These are phyloP conservation scores for Pichiaceae sp. DNA, from an alignment of 1,139 yeast species.

Conservation along the genomic window DNA sequence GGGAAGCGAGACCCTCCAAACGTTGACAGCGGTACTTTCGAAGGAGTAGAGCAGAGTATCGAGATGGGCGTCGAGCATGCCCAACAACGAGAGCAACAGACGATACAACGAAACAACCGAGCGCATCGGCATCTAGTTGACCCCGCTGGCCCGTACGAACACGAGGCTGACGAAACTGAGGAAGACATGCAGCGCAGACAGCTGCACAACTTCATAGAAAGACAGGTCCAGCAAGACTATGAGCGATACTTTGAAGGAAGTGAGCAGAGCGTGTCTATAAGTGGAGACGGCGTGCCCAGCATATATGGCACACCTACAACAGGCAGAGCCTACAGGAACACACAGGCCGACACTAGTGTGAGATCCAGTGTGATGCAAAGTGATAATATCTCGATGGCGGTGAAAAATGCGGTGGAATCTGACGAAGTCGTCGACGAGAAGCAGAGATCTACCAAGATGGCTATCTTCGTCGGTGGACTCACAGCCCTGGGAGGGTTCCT, in stretches of 20 bases:
- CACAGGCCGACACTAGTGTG: too few species aligned
- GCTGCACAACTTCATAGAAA: not conserved
- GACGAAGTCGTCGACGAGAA: slow-evolving; percentile 1
- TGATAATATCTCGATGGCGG: not conserved
- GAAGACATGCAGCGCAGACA: not conserved
- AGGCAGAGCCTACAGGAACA: not conserved
- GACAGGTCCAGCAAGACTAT: slow-evolving; percentile 1
- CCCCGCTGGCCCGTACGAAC: not conserved
- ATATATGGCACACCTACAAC: not conserved
- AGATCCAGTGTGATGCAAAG: too few species aligned
- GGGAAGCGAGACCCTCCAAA: too few species aligned
- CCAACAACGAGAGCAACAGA: not conserved
- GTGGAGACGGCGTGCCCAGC: not conserved
- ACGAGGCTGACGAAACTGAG: not conserved
- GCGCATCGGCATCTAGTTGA: not conserved
- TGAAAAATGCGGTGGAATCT: not conserved
- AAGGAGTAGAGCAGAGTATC: too few species aligned
- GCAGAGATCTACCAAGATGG: slow-evolving; percentile 28
- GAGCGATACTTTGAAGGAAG: not conserved
- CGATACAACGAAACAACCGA: not conserved
- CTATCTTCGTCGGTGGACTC: slow-evolving; percentile 58
- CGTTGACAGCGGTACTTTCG: too few species aligned
- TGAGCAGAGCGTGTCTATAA: not conserved
- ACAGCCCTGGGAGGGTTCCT: slow-evolving; percentile 80
- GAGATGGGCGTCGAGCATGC: not conserved